Evolutionary conservation across 176 grass and related monocot genomes (phyloP).

Genomic region (Guadua angustifolia): DNA sequence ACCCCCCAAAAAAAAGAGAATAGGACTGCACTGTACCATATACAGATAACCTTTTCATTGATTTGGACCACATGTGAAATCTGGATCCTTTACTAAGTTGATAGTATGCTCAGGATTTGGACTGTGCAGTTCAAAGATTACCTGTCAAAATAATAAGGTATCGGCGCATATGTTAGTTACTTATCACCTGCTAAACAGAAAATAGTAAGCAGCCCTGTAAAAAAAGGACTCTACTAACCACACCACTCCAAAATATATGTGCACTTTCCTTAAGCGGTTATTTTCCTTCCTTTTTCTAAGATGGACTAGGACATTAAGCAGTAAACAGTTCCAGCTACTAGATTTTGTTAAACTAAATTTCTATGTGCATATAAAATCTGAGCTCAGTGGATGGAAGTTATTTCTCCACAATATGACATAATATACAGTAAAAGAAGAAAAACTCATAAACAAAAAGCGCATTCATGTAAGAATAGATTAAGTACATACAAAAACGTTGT

Average conservation of each 20-base stretch:
- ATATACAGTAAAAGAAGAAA: not conserved
- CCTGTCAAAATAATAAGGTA: conserved; percentile 52
- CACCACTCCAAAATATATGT: not conserved
- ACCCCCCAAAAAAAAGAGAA: no score
- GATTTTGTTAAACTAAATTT: not conserved
- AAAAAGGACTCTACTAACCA: not conserved
- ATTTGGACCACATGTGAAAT: conserved; percentile 68
- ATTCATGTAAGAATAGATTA: conserved; percentile 16
- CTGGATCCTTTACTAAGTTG: conserved; percentile 66
- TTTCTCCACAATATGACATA: not conserved
- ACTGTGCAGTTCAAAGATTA: conserved; percentile 71
- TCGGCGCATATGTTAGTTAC: not conserved
- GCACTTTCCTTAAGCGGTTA: not conserved
- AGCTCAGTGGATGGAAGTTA: not conserved
- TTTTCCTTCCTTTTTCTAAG: not conserved
- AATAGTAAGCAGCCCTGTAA: not conserved
- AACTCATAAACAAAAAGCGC: not conserved
- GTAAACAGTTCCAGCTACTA: not conserved
- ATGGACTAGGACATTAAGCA: not conserved
- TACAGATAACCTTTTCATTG: not conserved
- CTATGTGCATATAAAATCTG: not conserved
- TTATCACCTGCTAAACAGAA: not conserved
- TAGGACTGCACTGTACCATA: not conserved
- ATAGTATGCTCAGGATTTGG: conserved; percentile 62
- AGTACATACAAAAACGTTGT: conserved; percentile 73